Evolutionary conservation across 2,329 filamentous ascomycete genomes (phyloP), one percentile per base, ranked within the genome.

Genomic region (Fusarium solani-melongenae): DNA sequence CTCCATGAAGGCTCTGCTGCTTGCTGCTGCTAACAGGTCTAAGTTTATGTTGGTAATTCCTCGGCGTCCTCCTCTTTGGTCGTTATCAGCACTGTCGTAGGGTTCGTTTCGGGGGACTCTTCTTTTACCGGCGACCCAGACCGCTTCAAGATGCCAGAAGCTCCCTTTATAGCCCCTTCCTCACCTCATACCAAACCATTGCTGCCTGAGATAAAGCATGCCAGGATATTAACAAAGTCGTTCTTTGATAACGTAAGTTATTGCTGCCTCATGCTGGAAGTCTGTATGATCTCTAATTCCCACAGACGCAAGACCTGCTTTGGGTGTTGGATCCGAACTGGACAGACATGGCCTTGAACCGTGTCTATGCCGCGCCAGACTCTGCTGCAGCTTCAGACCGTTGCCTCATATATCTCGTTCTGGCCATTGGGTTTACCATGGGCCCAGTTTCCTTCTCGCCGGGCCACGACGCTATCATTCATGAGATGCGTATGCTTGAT

Each of bases 11-110:
- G 57, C 36, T 7, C 27, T 7, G 6, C 27, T n/a, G 15, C 36
- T n/a, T 34, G 24, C 7, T 39, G 14, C 76, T 38, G 15, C 76
- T 78, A 49, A 78, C 67, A 67, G 44, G 33, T 1, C 34, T 29
- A 56, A 89, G 88, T 90, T 27, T 92, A 91, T 70, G 84, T 91
- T 69, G 90, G 90, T n/a, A 88, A 91, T 71, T 89, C 90, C 2
- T 89, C 89, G 1, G 89, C 88, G 0, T 81, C 92, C 7, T 90
- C 90, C 0, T 91, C 89, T 73, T 81, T 92, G 4, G 88, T 91
- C 64, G 82, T 90, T 51, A 86, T 92, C 20, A 88, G 90, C 11
- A 88, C 88, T 81, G 87, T 91, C 72, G 89, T 92, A 6, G 87
- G 89, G 71, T 87, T 82, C 10, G 84, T 85, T 33, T 84, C 84